Evolutionary conservation across 1,139 yeast species (phyloP), one percentile per base, ranked within the genome.

Genomic region (Pichia sp.): DNA sequence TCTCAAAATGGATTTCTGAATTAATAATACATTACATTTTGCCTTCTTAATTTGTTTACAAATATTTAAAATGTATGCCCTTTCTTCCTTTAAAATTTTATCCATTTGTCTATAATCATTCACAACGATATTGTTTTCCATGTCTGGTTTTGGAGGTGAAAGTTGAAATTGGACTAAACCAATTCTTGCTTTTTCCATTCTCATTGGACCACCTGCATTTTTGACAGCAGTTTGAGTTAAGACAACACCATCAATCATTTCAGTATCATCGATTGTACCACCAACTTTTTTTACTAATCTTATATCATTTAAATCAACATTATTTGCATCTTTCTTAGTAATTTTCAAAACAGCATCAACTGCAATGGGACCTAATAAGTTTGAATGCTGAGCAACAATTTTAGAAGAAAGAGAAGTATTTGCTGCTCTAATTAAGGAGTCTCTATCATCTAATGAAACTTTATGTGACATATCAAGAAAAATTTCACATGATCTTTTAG

Each of bases 41-140:
- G 97, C 85, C 75, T 92, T 94, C 66, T 94, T 92, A 69, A 92
- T 89, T 67, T 87, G 88, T 69, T 92, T 92, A 75, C 97, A 90
- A 65, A 94, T 86, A 68, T 92, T 90, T 64, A 92, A 78, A 64
- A 92, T 72, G 66, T 92, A 92, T 32, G 96, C 94, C 66, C 99
- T 82, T 74, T 92, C 99, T 69, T 92, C 99, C 66, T 94, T 94
- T 64, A 92, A 75, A 59, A 92, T 92, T 73, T 90, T 92, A 70
- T 92, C 99, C 99, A 92, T 92, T 69, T 94, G 98, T 70, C 98
- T 81, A 72, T 92, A 92, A 68, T 92, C 99, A 65, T 87, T 92
- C 48, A 92, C 97, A 47, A 94, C 96, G 50, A 92, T 94, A 65
- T 90, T 92, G 66, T 92, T 92, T 70, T 92, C 98, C 85, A 94